Percentiles rank a stretch among this genome's conserved stretches.
These are phyloP conservation scores for Westerdykella ornata DNA, from an alignment of 2,329 filamentous ascomycete species.

Conservation along the genomic window DNA sequence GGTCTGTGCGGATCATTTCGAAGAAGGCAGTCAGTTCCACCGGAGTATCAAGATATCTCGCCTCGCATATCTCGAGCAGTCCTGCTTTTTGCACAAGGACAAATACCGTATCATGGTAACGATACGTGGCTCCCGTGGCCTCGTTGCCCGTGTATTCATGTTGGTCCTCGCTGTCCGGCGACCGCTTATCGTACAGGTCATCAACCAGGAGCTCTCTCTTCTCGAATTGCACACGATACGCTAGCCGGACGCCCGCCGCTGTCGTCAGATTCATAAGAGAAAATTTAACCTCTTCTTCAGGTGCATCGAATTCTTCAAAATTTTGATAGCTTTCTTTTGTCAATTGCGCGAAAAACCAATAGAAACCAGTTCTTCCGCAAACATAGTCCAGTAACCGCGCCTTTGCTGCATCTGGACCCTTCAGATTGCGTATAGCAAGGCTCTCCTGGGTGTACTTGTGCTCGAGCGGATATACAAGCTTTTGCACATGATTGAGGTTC, in stretches of 20 bases:
- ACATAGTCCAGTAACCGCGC: conserved; percentile 11
- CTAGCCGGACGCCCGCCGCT: conserved; percentile 4
- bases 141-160: conserved; percentile 25
- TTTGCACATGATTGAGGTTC: conserved; percentile 1
- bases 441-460: conserved; percentile 23
- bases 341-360: conserved; percentile 13
- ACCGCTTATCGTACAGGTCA: conserved; percentile 12
- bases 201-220: conserved; percentile 12
- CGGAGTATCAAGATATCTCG: not conserved
- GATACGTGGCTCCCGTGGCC: conserved; percentile 14
- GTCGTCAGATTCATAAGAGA: conserved; percentile 9
- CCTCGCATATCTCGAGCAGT: not conserved
- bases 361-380: conserved; percentile 13
- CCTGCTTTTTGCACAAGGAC: conserved; percentile 3
- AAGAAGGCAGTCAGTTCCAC: not conserved
- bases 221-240: conserved; percentile 3
- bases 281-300: conserved; percentile 4
- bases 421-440: conserved; percentile 14
- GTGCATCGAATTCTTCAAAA: conserved; percentile 3
- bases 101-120: conserved; percentile 24
- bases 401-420: conserved; percentile 17
- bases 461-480: conserved; percentile 18
- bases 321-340: conserved; percentile 3
- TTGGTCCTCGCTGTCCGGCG: conserved; percentile 25
- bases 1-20: conserved; percentile 1